A percentile compares a stretch with the other conserved stretches of the same genome.
Evolutionary conservation across 164 flowering plant genomes (phyloP).

Genomic region (Malania oleifera): DNA sequence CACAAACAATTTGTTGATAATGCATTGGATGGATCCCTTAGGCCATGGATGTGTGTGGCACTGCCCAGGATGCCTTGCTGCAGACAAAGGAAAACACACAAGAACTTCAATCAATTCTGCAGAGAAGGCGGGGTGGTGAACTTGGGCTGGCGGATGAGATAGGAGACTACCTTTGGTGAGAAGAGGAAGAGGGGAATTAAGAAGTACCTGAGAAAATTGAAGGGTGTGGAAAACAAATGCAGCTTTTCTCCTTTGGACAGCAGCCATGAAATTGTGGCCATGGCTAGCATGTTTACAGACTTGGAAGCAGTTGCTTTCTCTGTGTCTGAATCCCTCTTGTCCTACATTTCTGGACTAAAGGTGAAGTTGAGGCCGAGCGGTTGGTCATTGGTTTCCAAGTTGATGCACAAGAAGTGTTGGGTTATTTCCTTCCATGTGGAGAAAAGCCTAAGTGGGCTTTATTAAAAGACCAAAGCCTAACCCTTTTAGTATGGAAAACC

Average conservation of each 20-base stretch:
- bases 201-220: constrained; percentile 23
- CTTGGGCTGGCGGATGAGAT: constrained; percentile 15
- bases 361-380: constrained; percentile 1
- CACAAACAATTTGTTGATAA: constrained; percentile 12
- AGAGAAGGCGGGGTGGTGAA: constrained; percentile 26
- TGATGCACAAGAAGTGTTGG: too few species aligned
- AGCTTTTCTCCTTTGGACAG: neutral
- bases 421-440: too few species aligned
- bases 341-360: constrained; percentile 7
- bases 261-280: constrained; percentile 2
- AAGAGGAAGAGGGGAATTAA: constrained; percentile 17
- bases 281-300: constrained; percentile 16
- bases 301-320: constrained; percentile 9
- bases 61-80: constrained; percentile 21
- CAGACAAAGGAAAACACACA: constrained; percentile 24
- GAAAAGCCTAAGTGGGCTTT: too few species aligned
- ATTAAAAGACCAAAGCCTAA: too few species aligned
- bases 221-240: neutral
- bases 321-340: constrained; percentile 7
- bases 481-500: too few species aligned
- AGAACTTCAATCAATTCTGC: constrained; percentile 28
- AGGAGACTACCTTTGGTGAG: constrained; percentile 25
- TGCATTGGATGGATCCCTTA: constrained; percentile 32
- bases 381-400: constrained; percentile 18
- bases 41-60: constrained; percentile 30